Base-by-base conservation (phyloP, 306 rosid species). In the Sphenostylis stenocarpa region DNA sequence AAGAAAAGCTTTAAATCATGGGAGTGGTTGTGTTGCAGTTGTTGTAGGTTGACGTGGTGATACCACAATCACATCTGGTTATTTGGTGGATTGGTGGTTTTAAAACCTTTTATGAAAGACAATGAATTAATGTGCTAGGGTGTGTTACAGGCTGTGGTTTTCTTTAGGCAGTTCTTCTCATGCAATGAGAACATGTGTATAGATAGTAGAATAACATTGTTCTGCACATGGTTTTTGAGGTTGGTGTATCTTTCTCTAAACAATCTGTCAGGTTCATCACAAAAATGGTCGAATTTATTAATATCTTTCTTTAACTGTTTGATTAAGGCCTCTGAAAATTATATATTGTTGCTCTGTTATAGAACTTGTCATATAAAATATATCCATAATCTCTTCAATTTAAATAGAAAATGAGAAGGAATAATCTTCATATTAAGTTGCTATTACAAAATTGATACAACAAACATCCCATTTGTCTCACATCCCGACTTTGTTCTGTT, bases 381-480 rank as follows among this genome's bases (percentile, higher is more conserved):
- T 44, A 29, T 16, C 63, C 19, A 29, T 67, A 41, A 80, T 33
- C 57, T 57, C 41, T 67, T 73, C 51, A 56, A 44, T 71, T 34
- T 57, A 1, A 57, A 13, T 21, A 16, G 19, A 28, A 73, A 41
- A 36, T 51, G 3, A 29, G 47, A 70, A 4, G 17, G 26, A 20
- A 33, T 45, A 75, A 29, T 49, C 5, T 6, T 57, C 29, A 39
- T 66, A 21, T 52, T 58, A 45, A 56, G 23, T 58, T 57, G 33
- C 49, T 75, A 45, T 55, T 73, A 20, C 43, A 80, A 73, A 52
- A 6, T 80, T 36, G 36, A 14, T 56, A 23, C 20, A 41, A 31
- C 23, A 34, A 70, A 12, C 34, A n/a, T 13, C 55, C 31, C 11
- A n/a, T 78, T 78, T 48, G 43, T 57, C 44, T 60, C 23, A 45